phyloP scores from a whole-genome alignment of 331 rosid species.

The Pyrus hybrid region DNA sequence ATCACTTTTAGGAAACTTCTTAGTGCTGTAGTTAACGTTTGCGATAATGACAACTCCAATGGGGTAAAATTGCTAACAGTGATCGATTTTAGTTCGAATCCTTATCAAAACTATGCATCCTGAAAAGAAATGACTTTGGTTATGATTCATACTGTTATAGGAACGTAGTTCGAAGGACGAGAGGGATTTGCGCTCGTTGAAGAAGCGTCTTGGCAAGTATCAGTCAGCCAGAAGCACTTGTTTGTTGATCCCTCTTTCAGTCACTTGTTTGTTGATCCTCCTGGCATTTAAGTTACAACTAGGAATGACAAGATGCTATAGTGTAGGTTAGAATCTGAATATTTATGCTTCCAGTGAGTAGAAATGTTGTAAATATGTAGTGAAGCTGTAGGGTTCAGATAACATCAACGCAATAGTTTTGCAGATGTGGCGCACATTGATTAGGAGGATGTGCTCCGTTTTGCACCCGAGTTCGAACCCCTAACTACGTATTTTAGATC shows the following conservation, averaged over 20 bases:
- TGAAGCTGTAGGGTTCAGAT: not conserved
- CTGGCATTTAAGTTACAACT: not conserved
- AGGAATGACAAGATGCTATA: not conserved
- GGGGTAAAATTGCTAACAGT: not conserved
- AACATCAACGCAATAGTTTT: too few relatives aligned
- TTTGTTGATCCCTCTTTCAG: conserved; percentile 62
- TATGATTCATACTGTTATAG: conserved; percentile 28
- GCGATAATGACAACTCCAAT: not conserved
- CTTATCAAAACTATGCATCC: not conserved
- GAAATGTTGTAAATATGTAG: not conserved
- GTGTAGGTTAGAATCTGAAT: not conserved
- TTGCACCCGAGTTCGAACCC: too few relatives aligned
- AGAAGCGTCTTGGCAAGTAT: conserved; percentile 73
- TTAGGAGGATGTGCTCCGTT: accelerated
- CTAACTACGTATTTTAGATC: too few relatives aligned
- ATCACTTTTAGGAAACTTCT: conserved; percentile 7
- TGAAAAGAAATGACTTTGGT: not conserved
- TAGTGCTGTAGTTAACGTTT: not conserved
- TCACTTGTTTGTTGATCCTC: conserved; percentile 31
- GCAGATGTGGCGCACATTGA: too few relatives aligned
- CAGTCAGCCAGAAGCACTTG: conserved; percentile 74
- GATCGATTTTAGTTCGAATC: not conserved
- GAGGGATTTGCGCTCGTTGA: conserved; percentile 83
- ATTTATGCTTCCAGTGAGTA: not conserved
- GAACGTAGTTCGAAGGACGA: conserved; percentile 60